These are phyloP conservation scores for Camellia japonica DNA, from an alignment of 148 eudicot genomes.

Conservation along the genomic window DNA sequence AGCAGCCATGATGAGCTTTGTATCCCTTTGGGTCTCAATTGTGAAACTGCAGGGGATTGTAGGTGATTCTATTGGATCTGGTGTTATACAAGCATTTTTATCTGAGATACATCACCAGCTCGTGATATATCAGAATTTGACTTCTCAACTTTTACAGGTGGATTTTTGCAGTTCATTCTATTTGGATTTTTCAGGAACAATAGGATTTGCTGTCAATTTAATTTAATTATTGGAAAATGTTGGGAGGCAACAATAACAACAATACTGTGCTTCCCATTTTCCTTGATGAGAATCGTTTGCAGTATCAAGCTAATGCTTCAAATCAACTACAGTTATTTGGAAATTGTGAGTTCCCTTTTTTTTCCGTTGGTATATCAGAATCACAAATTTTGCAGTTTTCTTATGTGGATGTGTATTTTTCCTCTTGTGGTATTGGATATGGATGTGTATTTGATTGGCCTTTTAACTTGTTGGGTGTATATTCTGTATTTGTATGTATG, in stretches of 20 bases:
- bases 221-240: slow-evolving; percentile 35
- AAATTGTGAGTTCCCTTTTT: slow-evolving; percentile 26
- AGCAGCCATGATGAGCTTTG: background rate
- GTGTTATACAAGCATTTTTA: background rate
- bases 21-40: background rate
- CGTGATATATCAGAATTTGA: background rate
- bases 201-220: background rate
- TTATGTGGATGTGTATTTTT: background rate
- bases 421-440: background rate
- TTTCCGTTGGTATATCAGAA: background rate
- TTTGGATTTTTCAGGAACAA: slow-evolving; percentile 4
- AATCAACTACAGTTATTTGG: slow-evolving; percentile 81
- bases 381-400: background rate
- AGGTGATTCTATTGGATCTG: background rate
- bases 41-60: background rate
- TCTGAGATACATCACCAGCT: background rate
- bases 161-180: slow-evolving; percentile 7
- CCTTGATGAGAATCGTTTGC: slow-evolving; percentile 58
- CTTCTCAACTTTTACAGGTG: slow-evolving; percentile 12
- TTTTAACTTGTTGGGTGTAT: slow-evolving; percentile 2
- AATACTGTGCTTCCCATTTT: slow-evolving; percentile 54
- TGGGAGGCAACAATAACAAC: slow-evolving; percentile 58
- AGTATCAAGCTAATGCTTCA: slow-evolving; percentile 52
- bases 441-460: background rate
- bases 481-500: background rate